These are phyloP conservation scores for Xylaria digitata DNA, from an alignment of 2,329 filamentous ascomycete species.

Conservation along the genomic window DNA sequence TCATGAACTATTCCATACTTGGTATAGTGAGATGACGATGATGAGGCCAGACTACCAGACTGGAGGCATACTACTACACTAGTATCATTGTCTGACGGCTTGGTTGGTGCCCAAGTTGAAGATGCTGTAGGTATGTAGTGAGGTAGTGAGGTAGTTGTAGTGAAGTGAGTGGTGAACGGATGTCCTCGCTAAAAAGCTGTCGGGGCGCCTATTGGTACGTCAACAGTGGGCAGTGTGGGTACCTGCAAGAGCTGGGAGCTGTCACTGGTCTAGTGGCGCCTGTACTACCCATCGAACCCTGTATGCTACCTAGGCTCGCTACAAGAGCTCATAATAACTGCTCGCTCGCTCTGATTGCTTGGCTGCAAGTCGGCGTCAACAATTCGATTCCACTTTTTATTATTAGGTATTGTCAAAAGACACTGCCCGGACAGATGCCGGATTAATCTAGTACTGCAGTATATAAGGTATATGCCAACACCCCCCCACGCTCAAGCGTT, in stretches of 20 bases:
- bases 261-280: conserved; percentile 32
- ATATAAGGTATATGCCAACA: too few relatives aligned
- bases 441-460: too few relatives aligned
- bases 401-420: too few relatives aligned
- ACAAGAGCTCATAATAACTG: too few relatives aligned
- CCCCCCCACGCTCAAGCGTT: too few relatives aligned
- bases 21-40: background rate
- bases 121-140: too few relatives aligned
- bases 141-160: too few relatives aligned
- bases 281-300: background rate
- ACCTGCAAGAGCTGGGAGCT: conserved; percentile 27
- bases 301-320: too few relatives aligned
- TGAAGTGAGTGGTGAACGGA: background rate
- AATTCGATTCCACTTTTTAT: conserved; percentile 26
- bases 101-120: conserved; percentile 14
- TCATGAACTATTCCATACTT: too few relatives aligned
- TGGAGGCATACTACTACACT: background rate
- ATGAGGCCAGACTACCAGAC: background rate
- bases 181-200: conserved; percentile 15
- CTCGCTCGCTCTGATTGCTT: background rate
- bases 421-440: too few relatives aligned
- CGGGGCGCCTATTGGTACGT: conserved; percentile 10
- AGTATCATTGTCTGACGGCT: background rate
- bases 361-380: conserved; percentile 32
- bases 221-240: conserved; percentile 9